Base-by-base conservation (phyloP, 805 yeast genomes). In the Brettanomyces bruxellensis region DNA sequence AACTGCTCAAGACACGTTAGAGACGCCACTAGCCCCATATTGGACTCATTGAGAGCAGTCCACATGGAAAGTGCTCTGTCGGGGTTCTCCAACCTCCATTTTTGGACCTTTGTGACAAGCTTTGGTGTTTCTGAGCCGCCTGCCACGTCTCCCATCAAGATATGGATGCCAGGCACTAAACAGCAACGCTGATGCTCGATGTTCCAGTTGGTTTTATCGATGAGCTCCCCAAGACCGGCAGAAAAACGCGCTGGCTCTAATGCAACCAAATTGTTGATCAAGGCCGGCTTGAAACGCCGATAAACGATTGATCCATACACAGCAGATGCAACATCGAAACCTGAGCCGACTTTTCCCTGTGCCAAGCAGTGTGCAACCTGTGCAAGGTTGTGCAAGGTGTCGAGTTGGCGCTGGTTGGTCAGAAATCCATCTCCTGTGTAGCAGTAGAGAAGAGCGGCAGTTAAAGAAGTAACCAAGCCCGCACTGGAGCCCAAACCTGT, bases 401-500 rank as follows among this genome's bases (percentile, higher is more conserved):
- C 24, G 22, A 42, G 25, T 22, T 25, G 23, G 7, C 22, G n/a
- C 4, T 55, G 36, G 25, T 48, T 52, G 49, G 51, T 49, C 52
- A 25, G 69, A 11, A 73, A 58, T 4, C 63, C 46, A 11, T 46
- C 24, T 4, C 35, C 55, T 14, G 9, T n/a, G 52, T 74, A 78
- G 43, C 69, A 66, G 4, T 83, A 69, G 6, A 81, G 59, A 41
- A 93, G 58, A 0, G 90, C 84, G 0, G 95, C 75, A 0, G 86
- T 78, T 3, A 90, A 70, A 1, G 85, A 90, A 1, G 95, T 76
- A 3, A 87, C 95, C 48, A 93, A 71, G 0, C 96, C 96, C 0
- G 99, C 99, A 32, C 96, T 88, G 11, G 96, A 88, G 1, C 99
- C 99, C 43, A 93, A 70, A 0, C 99, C 99, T 0, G 99, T 93